A percentile compares a stretch with the other conserved stretches of the same genome.
These are phyloP conservation scores for Hylodesmum podocarpum DNA, from an alignment of 306 rosid species.

Conservation along the genomic window DNA sequence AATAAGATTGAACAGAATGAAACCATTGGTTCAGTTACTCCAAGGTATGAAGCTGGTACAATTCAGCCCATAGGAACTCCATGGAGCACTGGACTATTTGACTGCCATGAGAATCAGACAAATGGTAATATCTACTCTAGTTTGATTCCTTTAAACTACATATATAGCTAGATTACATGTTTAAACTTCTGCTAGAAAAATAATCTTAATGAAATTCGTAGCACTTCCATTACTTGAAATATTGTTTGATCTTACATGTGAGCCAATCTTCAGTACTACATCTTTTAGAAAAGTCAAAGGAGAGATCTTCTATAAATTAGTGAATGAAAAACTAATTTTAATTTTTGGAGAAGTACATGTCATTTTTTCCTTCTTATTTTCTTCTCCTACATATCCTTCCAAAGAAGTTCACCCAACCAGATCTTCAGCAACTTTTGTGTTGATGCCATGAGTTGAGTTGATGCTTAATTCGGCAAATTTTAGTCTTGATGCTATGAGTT, in stretches of 20 bases:
- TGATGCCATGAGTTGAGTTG: not conserved
- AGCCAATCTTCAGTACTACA: not conserved
- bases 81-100: conserved; percentile 68
- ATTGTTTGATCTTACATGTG: not conserved
- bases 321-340: no score
- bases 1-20: conserved; percentile 27
- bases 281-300: no score
- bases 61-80: conserved; percentile 44
- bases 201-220: not conserved
- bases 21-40: conserved; percentile 24
- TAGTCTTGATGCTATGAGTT: not conserved
- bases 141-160: not conserved
- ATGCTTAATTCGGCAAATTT: not conserved
- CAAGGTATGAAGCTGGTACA: conserved; percentile 26
- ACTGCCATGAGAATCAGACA: conserved; percentile 63
- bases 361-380: no score
- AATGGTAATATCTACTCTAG: conserved; percentile 42
- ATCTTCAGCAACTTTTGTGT: not conserved
- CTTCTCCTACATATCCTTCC: no score
- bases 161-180: not conserved
- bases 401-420: no score
- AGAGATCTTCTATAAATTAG: no score
- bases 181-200: not conserved
- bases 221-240: not conserved
- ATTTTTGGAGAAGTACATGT: no score